Evolutionary conservation across 306 rosid species (phyloP), one percentile per base, ranked within the genome.

Genomic region (Cyamopsis tetragonoloba): DNA sequence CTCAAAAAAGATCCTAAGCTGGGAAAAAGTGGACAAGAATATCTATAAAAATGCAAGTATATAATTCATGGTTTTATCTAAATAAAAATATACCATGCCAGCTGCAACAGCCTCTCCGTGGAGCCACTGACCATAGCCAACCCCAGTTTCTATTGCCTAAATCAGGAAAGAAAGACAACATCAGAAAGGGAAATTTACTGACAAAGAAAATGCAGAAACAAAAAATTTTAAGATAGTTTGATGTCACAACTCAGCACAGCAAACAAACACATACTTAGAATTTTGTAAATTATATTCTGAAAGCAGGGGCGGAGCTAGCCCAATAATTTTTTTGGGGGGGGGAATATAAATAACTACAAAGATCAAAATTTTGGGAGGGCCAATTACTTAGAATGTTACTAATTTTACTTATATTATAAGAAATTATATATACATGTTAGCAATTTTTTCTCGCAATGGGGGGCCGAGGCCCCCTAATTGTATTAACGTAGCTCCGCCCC

Each of bases 51-150:
- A 62, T 22, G 62, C 14, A 31, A 47, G 55, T 46, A 48, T n/a
- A n/a, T 31, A 61, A 43, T 38, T 47, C 4, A 15, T 10, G 58
- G 6, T 46, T 37, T 37, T 35, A 63, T 47, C 14, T 22, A 19
- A n/a, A n/a, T 10, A n/a, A n/a, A n/a, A n/a, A n/a, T n/a, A 47
- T 88, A 88, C 99, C 96, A 3, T 90, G 83, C 96, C 99, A 61
- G 91, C 95, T 30, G 97, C 97, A 85, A 95, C 92, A 69, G 96
- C 99, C 84, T 95, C 99, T 72, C 99, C 99, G 43, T 90, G 99
- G 75, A 95, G 90, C 97, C 99, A 95, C 75, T 86, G 78, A 19
- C 99, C 97, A 64, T 95, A 85, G 82, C 99, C 97, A 20, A 82
- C 62, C 18, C 89, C 89, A 49, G 87, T 90, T 82, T 95, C 97